These are phyloP conservation scores for Phialophora chinensis DNA, from an alignment of 2,329 filamentous ascomycete species.

Conservation along the genomic window DNA sequence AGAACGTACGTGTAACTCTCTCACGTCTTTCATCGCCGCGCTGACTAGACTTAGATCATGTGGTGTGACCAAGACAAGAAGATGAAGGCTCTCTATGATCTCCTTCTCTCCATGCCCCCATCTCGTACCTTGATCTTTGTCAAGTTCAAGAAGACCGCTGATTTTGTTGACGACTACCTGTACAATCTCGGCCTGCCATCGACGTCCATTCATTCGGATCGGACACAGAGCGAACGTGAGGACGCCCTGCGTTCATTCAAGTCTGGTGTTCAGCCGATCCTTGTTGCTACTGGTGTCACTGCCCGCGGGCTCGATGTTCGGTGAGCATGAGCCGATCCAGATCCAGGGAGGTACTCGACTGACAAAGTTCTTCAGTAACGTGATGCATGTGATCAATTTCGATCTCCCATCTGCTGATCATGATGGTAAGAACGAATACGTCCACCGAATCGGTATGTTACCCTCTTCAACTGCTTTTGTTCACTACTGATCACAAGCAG, in stretches of 20 bases:
- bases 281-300: conserved; percentile 84
- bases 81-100: conserved; percentile 71
- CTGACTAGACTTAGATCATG: conserved; percentile 58
- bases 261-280: conserved; percentile 72
- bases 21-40: background rate
- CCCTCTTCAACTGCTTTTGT: background rate
- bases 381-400: conserved; percentile 92
- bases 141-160: conserved; percentile 77
- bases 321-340: conserved; percentile 14
- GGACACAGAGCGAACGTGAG: conserved; percentile 89
- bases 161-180: conserved; percentile 84
- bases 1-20: conserved; percentile 56
- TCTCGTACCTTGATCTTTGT: conserved; percentile 88
- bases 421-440: conserved; percentile 92
- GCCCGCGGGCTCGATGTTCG: conserved; percentile 72
- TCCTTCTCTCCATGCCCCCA: conserved; percentile 73
- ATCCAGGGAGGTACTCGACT: background rate
- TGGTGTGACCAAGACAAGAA: conserved; percentile 71
- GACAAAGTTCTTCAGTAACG: conserved; percentile 73
- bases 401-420: conserved; percentile 76
- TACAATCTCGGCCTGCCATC: conserved; percentile 80
- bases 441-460: conserved; percentile 83
- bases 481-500: conserved; percentile 49
- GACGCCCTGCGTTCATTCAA: conserved; percentile 88
- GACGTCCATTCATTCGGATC: conserved; percentile 85